phyloP scores from a whole-genome alignment of 257 asterid species.

The Paulownia fortunei region DNA sequence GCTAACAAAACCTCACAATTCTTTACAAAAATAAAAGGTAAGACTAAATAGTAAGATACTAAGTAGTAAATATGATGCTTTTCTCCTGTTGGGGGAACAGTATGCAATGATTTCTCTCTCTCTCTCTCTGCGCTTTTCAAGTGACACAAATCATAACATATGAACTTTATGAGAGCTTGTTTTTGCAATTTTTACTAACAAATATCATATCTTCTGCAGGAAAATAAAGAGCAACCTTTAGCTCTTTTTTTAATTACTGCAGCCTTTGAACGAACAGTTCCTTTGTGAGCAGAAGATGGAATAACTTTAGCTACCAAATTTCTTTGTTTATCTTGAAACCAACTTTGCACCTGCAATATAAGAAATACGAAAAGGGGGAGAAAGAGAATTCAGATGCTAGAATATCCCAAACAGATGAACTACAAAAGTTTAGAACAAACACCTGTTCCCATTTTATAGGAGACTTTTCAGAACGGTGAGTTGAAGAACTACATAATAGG shows the following conservation, averaged over 20 bases:
- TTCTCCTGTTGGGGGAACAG: background rate
- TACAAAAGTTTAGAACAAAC: constrained; percentile 18
- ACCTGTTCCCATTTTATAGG: constrained; percentile 76
- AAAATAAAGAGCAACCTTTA: constrained; percentile 36
- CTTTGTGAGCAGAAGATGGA: constrained; percentile 29
- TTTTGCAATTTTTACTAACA: constrained; percentile 2
- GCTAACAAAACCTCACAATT: background rate
- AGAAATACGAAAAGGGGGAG: background rate
- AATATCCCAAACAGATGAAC: background rate
- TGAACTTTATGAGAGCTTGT: constrained; percentile 29
- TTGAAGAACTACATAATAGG: constrained; percentile 57
- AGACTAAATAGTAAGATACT: background rate
- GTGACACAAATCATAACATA: constrained; percentile 5
- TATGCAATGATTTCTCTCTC: background rate
- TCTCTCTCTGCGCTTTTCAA: background rate
- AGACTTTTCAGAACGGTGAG: constrained; percentile 56
- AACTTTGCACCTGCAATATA: constrained; percentile 62
- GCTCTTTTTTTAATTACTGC: constrained; percentile 35
- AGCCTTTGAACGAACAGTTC: constrained; percentile 26
- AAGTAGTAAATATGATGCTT: background rate
- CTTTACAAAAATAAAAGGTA: background rate
- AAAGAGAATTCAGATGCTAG: background rate
- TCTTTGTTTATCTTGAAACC: constrained; percentile 60
- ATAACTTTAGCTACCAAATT: constrained; percentile 36
- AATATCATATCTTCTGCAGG: constrained; percentile 12